phyloP scores from a whole-genome alignment of 768 basidiomycete species.

The Ramaria rubella region DNA sequence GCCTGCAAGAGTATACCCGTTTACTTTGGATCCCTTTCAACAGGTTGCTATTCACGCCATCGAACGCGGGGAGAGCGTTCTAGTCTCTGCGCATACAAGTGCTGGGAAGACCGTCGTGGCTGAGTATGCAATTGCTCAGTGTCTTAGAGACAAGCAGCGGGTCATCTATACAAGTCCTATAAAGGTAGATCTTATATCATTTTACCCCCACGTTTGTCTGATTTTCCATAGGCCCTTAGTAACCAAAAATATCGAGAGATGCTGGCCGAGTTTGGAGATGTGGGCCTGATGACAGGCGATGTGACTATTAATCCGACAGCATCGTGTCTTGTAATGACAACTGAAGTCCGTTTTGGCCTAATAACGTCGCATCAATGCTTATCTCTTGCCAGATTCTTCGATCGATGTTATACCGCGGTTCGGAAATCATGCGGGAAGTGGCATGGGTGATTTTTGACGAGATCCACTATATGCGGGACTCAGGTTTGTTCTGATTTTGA shows the following conservation, averaged over 20 bases:
- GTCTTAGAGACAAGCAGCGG: slow-evolving; percentile 86
- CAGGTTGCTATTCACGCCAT: slow-evolving; percentile 91
- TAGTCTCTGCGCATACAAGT: slow-evolving; percentile 97
- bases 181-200: slow-evolving; percentile 61
- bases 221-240: slow-evolving; percentile 69
- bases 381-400: slow-evolving; percentile 75
- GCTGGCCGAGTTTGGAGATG: slow-evolving; percentile 94
- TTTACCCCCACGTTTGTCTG: background rate
- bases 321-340: slow-evolving; percentile 98
- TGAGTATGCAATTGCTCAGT: slow-evolving; percentile 98
- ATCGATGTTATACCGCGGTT: slow-evolving; percentile 97
- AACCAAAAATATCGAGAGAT: slow-evolving; percentile 99
- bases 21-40: slow-evolving; percentile 96
- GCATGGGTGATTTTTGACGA: slow-evolving; percentile 99
- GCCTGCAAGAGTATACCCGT: slow-evolving; percentile 90
- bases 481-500: slow-evolving; percentile 31
- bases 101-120: slow-evolving; percentile 99
- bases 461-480: slow-evolving; percentile 99
- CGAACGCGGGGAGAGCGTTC: slow-evolving; percentile 93
- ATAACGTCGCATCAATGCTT: background rate
- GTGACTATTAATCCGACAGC: slow-evolving; percentile 98
- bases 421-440: slow-evolving; percentile 99
- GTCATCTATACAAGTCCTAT: slow-evolving; percentile 99
- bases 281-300: slow-evolving; percentile 98
- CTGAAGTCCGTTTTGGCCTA: slow-evolving; percentile 53